Evolutionary conservation across 140 eudicot genomes (phyloP), one percentile per base, ranked within the genome.

Genomic region (Senecio squalidus): DNA sequence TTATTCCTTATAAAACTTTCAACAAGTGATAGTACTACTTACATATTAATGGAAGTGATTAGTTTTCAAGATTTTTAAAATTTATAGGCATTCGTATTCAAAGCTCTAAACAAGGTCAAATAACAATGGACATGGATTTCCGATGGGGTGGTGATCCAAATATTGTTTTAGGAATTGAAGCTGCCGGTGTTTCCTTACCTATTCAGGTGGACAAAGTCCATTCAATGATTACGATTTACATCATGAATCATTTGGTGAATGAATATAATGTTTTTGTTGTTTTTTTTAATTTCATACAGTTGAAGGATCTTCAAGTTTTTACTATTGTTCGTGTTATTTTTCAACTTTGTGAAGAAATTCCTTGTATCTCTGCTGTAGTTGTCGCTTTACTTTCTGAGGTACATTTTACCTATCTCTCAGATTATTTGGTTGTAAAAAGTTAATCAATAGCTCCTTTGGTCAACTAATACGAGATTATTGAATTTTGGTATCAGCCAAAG

Each of bases 91-190:
- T 91, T 31, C 96, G 95, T 25, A 84, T 91, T 74, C 98, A 91
- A 66, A 91, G 92, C 83, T 82, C 76, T 56, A 87, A 91, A 71
- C 71, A 87, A 66, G 94, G 94, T 63, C 98, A 91, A 66, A 84
- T 91, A 41, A 86, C 88, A 58, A 86, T 91, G 98, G 98, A 91
- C 59, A 84, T 91, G 65, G 98, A 91, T 82, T 76, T 91, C 22
- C 79, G 98, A 44, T 91, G 98, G 98, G 98, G 98, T 60, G 98
- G 98, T 64, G 81, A 91, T 77, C 98, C 98, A 4, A 76, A 76
- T 69, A 91, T 91, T 66, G 66, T 91, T 38, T 68, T 91, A 63
- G 98, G 84, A 55, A 88, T 91, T 36, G 84, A 83, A 75, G 94
- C 95, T 17, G 69, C 75, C 23, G 89, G 87, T 69, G 96, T 87